A percentile compares a stretch with the other conserved stretches of the same genome.
Conservation (phyloP, 2,329 filamentous ascomycete genomes). For the Fusarium sterilihyphosum region DNA sequence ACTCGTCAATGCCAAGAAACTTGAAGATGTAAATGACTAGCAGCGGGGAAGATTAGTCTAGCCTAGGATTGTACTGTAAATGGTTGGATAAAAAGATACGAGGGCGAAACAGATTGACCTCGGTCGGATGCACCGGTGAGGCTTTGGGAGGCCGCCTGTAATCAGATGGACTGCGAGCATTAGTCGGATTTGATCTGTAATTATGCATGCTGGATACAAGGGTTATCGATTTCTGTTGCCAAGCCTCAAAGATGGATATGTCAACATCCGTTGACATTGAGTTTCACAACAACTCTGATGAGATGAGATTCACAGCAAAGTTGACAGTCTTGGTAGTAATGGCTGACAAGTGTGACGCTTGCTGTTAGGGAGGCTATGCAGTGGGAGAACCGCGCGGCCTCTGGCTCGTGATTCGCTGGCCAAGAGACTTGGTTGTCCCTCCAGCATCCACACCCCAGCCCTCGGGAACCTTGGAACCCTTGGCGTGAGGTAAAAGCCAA, state of each 20-base stretch:
- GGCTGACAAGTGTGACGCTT: neutral
- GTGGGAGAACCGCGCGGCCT: slow-evolving; percentile 32
- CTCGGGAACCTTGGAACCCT: slow-evolving; percentile 9
- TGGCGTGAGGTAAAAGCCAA: slow-evolving; percentile 8
- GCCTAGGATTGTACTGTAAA: neutral
- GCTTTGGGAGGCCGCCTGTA: slow-evolving; percentile 11
- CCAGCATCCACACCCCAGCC: slow-evolving; percentile 32
- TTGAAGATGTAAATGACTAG: slow-evolving; percentile 12
- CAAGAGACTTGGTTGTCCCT: slow-evolving; percentile 27
- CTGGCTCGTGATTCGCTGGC: slow-evolving; percentile 19
- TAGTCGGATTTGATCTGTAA: neutral
- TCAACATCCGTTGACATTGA: slow-evolving; percentile 6
- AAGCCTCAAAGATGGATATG: neutral
- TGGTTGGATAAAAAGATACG: slow-evolving; percentile 19
- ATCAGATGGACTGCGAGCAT: neutral
- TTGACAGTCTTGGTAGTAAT: neutral
- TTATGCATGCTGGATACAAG: neutral
- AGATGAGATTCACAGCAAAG: slow-evolving; percentile 1
- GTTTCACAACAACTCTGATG: slow-evolving; percentile 9
- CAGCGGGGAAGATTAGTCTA: slow-evolving; percentile 1
- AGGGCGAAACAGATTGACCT: slow-evolving; percentile 16
- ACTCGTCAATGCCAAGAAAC: slow-evolving; percentile 25
- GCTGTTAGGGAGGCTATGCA: slow-evolving; percentile 27
- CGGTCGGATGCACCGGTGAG: slow-evolving; percentile 15
- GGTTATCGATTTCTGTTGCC: neutral